Evolutionary conservation across 352 stramenopile species (phyloP).

Genomic region (Globisporangium alternatum): DNA sequence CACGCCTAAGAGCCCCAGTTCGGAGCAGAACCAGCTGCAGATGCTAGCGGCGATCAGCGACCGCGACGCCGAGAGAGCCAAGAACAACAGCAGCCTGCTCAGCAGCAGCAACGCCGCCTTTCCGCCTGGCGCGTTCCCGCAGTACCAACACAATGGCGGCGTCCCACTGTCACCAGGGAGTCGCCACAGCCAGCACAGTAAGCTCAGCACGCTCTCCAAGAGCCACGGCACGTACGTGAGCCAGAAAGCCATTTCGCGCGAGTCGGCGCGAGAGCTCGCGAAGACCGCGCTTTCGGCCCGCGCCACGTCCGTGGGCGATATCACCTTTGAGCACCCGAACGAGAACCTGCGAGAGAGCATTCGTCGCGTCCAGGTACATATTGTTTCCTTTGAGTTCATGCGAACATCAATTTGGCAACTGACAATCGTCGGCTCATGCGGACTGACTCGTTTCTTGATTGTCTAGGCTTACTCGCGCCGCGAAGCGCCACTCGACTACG

Average conservation of each 20-base stretch:
- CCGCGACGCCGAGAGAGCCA: background rate
- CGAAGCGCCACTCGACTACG: constrained; percentile 63
- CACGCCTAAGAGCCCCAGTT: constrained; percentile 9
- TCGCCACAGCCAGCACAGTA: constrained; percentile 18
- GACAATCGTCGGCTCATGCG: background rate
- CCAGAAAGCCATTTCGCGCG: constrained; percentile 33
- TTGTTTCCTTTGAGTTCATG: no score
- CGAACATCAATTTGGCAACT: no score
- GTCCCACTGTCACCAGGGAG: constrained; percentile 18
- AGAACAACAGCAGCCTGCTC: constrained; percentile 3
- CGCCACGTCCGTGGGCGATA: constrained; percentile 70
- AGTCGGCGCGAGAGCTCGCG: constrained; percentile 62
- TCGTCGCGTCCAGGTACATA: constrained; percentile 57
- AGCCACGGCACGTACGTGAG: constrained; percentile 28
- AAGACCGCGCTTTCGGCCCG: constrained; percentile 66
- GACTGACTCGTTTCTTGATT: background rate
- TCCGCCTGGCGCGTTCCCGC: constrained; percentile 1
- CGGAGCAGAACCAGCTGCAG: constrained; percentile 1
- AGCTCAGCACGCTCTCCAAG: constrained; percentile 19
- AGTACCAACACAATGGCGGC: constrained; percentile 3
- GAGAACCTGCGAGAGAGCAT: constrained; percentile 76
- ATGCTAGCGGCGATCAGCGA: background rate
- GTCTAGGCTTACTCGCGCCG: constrained; percentile 67
- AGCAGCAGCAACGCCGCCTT: background rate
- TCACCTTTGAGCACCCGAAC: constrained; percentile 66